Evolutionary conservation across 2,329 filamentous ascomycete species (phyloP).

Genomic region (Claviceps capensis): DNA sequence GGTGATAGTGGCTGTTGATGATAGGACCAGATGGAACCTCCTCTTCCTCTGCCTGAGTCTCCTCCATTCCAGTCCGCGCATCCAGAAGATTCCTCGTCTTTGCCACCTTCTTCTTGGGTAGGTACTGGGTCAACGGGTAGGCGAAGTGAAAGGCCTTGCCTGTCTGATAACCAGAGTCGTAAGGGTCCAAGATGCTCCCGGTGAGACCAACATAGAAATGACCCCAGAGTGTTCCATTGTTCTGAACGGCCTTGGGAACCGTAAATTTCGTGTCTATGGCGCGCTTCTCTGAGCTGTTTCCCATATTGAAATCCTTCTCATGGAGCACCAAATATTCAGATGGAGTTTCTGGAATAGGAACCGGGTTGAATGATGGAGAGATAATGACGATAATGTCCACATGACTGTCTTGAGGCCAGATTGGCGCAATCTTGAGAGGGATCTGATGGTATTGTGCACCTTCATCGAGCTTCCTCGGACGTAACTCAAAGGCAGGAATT

Average conservation of each 20-base stretch:
- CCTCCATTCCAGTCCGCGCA: conserved; percentile 28
- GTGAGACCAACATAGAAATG: conserved; percentile 80
- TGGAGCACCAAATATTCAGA: conserved; percentile 59
- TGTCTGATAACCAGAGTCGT: conserved; percentile 55
- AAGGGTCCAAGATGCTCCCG: conserved; percentile 65
- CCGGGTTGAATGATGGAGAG: conserved; percentile 58
- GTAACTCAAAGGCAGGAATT: conserved; percentile 51
- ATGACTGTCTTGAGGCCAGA: conserved; percentile 69
- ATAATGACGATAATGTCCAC: conserved; percentile 80
- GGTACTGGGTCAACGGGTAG: conserved; percentile 76
- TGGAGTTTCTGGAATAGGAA: conserved; percentile 50
- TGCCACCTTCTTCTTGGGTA: conserved; percentile 75
- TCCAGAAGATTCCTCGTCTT: conserved; percentile 84
- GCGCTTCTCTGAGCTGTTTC: conserved; percentile 67
- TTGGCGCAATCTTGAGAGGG: conserved; percentile 64
- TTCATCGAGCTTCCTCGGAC: conserved; percentile 46
- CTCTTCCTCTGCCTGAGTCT: conserved; percentile 35
- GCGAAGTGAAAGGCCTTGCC: conserved; percentile 70
- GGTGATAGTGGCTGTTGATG: conserved; percentile 81
- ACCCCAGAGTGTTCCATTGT: conserved; percentile 87
- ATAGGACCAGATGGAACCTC: conserved; percentile 48
- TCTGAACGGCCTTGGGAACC: conserved; percentile 67
- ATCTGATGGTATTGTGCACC: conserved; percentile 50
- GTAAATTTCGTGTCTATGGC: conserved; percentile 63
- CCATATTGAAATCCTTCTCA: conserved; percentile 68